Conservation (phyloP, 495 filamentous ascomycete genomes). For the Daldinia loculata region DNA sequence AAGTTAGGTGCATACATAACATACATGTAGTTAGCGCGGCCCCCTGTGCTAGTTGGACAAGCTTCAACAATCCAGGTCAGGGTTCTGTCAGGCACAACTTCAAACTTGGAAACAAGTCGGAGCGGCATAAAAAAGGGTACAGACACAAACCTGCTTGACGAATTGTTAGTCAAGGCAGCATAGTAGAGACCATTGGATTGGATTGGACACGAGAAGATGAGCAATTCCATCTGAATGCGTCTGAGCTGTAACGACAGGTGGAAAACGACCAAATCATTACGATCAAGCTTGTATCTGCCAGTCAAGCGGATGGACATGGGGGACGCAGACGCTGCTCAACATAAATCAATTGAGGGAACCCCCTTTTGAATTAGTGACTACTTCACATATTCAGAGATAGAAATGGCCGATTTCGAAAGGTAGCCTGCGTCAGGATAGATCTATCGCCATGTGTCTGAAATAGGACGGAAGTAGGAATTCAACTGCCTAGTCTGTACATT, state of each 20-base stretch:
- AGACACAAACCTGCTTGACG: slow-evolving; percentile 19
- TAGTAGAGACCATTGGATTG: background rate
- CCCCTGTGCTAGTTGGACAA: slow-evolving; percentile 28
- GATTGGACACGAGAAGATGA: slow-evolving; percentile 15
- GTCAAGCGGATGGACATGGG: background rate
- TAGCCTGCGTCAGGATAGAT: slow-evolving; percentile 15
- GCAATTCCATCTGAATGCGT: slow-evolving; percentile 10
- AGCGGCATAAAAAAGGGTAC: slow-evolving; percentile 29
- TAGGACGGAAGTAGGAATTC: slow-evolving; percentile 17
- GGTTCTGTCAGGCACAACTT: slow-evolving; percentile 37
- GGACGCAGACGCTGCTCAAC: slow-evolving; percentile 12
- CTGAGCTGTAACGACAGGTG: background rate
- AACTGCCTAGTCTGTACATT: slow-evolving; percentile 3
- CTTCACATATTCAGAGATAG: slow-evolving; percentile 9
- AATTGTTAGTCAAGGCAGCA: slow-evolving; percentile 16
- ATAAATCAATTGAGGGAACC: slow-evolving; percentile 4
- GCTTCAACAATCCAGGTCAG: slow-evolving; percentile 20
- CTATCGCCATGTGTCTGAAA: slow-evolving; percentile 9
- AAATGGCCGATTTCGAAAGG: slow-evolving; percentile 21
- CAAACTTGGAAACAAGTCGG: slow-evolving; percentile 33
- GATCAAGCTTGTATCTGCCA: slow-evolving; percentile 17
- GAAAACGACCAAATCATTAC: slow-evolving; percentile 8
- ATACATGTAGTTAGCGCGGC: background rate
- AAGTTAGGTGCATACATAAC: slow-evolving; percentile 15
- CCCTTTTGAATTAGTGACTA: slow-evolving; percentile 14